These are phyloP conservation scores for Yarrowia sp. DNA, from an alignment of 805 yeast genomes.

Conservation along the genomic window DNA sequence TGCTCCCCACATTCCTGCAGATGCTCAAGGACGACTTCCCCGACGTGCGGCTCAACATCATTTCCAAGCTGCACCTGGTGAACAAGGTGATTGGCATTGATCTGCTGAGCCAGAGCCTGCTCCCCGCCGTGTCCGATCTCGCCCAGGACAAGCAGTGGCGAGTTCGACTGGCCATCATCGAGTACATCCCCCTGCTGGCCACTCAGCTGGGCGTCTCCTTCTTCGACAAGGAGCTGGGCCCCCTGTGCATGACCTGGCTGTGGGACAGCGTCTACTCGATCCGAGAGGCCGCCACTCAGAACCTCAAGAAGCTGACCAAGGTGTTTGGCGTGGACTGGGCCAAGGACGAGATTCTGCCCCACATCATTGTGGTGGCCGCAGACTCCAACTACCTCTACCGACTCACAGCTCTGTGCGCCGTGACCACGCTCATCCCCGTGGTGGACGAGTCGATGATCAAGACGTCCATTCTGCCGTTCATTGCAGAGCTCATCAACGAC, in stretches of 20 bases:
- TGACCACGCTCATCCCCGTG: slow-evolving; percentile 81
- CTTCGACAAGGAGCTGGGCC: slow-evolving; percentile 89
- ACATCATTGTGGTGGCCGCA: slow-evolving; percentile 67
- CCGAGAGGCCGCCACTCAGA: slow-evolving; percentile 92
- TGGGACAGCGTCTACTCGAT: slow-evolving; percentile 98
- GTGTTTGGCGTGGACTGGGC: slow-evolving; percentile 97
- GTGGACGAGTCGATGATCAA: slow-evolving; percentile 64
- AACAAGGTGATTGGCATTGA: slow-evolving; percentile 95
- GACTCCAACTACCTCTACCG: slow-evolving; percentile 82
- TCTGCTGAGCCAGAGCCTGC: slow-evolving; percentile 78
- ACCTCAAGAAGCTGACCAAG: slow-evolving; percentile 76
- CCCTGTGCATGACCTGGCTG: slow-evolving; percentile 94
- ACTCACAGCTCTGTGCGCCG: slow-evolving; percentile 86
- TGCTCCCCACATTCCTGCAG: slow-evolving; percentile 85
- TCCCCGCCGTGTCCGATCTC: slow-evolving; percentile 94
- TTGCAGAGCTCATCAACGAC: slow-evolving; percentile 74
- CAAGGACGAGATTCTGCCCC: slow-evolving; percentile 76
- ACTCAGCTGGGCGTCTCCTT: slow-evolving; percentile 92
- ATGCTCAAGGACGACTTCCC: slow-evolving; percentile 98
- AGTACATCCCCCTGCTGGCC: slow-evolving; percentile 93
- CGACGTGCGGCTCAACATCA: slow-evolving; percentile 92
- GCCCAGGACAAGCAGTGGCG: slow-evolving; percentile 99
- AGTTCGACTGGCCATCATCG: slow-evolving; percentile 94
- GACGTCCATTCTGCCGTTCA: slow-evolving; percentile 77
- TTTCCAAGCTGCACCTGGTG: slow-evolving; percentile 87